Evolutionary conservation across 164 flowering plant species (phyloP).

Genomic region (Buxus sempervirens): DNA sequence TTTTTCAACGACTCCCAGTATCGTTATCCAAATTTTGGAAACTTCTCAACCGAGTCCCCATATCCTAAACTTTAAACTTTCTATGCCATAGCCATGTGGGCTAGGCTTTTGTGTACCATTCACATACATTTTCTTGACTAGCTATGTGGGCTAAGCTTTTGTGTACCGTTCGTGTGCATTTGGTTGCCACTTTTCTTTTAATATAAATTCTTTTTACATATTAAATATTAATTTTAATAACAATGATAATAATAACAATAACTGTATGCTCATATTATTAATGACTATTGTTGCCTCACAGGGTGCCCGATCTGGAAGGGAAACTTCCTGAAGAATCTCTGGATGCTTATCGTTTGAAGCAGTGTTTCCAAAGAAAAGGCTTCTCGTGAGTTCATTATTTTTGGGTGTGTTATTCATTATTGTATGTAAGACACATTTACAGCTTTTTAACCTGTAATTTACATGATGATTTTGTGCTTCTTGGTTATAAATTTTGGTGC

Average conservation of each 20-base stretch:
- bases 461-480: neutral
- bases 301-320: conserved; percentile 85
- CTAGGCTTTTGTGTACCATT: too few species aligned
- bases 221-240: too few species aligned
- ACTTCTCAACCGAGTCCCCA: too few species aligned
- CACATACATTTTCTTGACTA: too few species aligned
- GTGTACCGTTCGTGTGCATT: too few species aligned
- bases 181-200: too few species aligned
- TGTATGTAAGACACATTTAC: neutral
- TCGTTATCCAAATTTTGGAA: too few species aligned
- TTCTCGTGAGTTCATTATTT: conserved; percentile 66
- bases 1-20: too few species aligned
- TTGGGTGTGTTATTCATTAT: neutral
- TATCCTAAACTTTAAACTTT: too few species aligned
- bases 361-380: conserved; percentile 71
- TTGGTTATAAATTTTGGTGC: neutral
- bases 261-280: neutral
- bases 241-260: neutral
- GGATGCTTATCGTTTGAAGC: conserved; percentile 71
- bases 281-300: conserved; percentile 18
- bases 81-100: too few species aligned
- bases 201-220: too few species aligned
- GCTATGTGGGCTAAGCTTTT: too few species aligned
- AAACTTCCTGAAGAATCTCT: conserved; percentile 81
- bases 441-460: neutral